A percentile compares a stretch with the other conserved stretches of the same genome.
These are phyloP conservation scores for Cladosporium sp. DNA, from an alignment of 2,329 filamentous ascomycete species.

Conservation along the genomic window DNA sequence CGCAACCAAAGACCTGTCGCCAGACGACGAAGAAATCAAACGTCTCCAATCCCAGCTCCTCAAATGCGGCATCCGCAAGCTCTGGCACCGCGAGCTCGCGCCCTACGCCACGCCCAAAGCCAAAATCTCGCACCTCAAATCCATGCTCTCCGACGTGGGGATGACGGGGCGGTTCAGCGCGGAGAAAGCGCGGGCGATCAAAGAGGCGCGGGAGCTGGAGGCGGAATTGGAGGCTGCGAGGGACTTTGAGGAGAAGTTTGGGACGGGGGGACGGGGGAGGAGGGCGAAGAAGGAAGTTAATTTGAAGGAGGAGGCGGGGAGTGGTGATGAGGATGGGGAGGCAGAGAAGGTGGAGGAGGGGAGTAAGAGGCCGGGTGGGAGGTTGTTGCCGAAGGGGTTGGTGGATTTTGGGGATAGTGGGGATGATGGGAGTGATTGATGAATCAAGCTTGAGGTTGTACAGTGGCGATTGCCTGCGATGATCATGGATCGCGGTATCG, in stretches of 20 bases:
- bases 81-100: slow-evolving; percentile 83
- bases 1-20: slow-evolving; percentile 36
- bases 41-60: slow-evolving; percentile 76
- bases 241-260: slow-evolving; percentile 76
- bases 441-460: too few species aligned
- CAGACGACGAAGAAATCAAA: slow-evolving; percentile 76
- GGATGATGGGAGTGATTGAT: slow-evolving; percentile 26
- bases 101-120: slow-evolving; percentile 64
- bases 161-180: slow-evolving; percentile 86
- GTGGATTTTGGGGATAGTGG: slow-evolving; percentile 33
- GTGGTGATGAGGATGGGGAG: slow-evolving; percentile 12
- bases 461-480: too few species aligned
- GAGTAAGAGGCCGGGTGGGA: slow-evolving; percentile 15
- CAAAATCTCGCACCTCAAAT: slow-evolving; percentile 76
- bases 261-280: slow-evolving; percentile 31
- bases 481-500: too few species aligned
- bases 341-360: slow-evolving; percentile 12
- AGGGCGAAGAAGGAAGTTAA: slow-evolving; percentile 11
- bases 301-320: slow-evolving; percentile 8
- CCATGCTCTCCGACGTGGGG: slow-evolving; percentile 71
- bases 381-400: slow-evolving; percentile 27
- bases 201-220: slow-evolving; percentile 74
- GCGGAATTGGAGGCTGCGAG: slow-evolving; percentile 80
- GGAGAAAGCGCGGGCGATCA: slow-evolving; percentile 78
- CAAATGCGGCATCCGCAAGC: slow-evolving; percentile 87